A percentile compares a stretch with the other conserved stretches of the same genome.
Evolutionary conservation across 345 rosid genomes (phyloP).

Genomic region (Microthlaspi erraticum): DNA sequence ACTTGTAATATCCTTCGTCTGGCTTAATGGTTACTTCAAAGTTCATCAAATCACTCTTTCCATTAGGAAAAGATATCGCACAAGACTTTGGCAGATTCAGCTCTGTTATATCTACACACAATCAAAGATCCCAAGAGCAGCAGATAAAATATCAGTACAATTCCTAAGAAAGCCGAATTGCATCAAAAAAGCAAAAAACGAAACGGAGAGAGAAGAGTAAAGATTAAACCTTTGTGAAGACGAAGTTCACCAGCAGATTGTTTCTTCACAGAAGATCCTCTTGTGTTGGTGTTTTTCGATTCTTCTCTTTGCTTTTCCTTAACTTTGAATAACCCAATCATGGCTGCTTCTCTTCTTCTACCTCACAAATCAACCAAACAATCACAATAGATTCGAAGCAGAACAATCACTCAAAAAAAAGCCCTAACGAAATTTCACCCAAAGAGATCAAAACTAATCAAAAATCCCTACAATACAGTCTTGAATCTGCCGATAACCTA

Average conservation of each 20-base stretch:
- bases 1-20: conserved; percentile 80
- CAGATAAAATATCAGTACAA: not conserved
- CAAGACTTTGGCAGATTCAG: conserved; percentile 72
- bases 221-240: conserved; percentile 69
- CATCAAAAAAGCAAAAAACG: not conserved
- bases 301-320: conserved; percentile 81
- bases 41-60: conserved; percentile 77
- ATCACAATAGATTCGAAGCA: too few relatives aligned
- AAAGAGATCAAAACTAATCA: too few relatives aligned
- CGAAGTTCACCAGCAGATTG: conserved; percentile 87
- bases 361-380: not conserved
- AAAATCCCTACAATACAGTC: too few relatives aligned
- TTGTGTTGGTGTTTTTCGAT: conserved; percentile 53
- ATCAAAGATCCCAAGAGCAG: not conserved
- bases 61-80: conserved; percentile 62
- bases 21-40: conserved; percentile 74
- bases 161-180: not conserved
- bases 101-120: conserved; percentile 66
- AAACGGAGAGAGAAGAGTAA: not conserved
- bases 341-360: conserved; percentile 47
- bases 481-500: too few relatives aligned
- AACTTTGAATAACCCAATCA: conserved; percentile 81
- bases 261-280: conserved; percentile 54
- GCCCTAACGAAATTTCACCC: too few relatives aligned
- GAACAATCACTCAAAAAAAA: too few relatives aligned